A percentile compares a stretch with the other conserved stretches of the same genome.
Conservation (phyloP, 805 yeast genomes). For the Priceomyces medius region DNA sequence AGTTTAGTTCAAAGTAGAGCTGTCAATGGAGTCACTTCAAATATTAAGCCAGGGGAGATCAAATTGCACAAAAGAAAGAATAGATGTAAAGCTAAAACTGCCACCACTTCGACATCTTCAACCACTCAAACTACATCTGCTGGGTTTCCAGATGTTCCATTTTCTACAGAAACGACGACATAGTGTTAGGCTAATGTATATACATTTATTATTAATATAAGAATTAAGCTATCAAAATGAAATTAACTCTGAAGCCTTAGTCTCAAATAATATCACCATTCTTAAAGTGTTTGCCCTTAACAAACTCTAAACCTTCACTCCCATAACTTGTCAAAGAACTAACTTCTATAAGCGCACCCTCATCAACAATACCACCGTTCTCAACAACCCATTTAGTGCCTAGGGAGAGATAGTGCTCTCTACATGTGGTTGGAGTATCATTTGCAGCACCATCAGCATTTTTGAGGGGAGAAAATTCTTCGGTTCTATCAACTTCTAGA, state of each 20-base stretch:
- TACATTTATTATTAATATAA: background rate
- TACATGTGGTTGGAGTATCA: slow-evolving; percentile 85
- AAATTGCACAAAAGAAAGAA: slow-evolving; percentile 4
- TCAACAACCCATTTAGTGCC: slow-evolving; percentile 71
- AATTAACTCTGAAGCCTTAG: background rate
- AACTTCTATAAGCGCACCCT: slow-evolving; percentile 65
- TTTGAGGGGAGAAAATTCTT: slow-evolving; percentile 92
- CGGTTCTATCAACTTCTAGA: slow-evolving; percentile 80
- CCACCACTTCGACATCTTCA: background rate
- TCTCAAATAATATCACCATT: slow-evolving; percentile 30
- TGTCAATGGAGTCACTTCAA: background rate
- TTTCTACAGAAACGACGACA: slow-evolving; percentile 8
- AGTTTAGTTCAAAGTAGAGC: background rate
- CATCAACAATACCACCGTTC: slow-evolving; percentile 63
- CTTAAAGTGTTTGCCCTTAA: slow-evolving; percentile 44
- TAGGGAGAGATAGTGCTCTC: slow-evolving; percentile 58
- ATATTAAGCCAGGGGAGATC: background rate
- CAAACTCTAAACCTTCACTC: slow-evolving; percentile 67
- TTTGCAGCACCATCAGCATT: slow-evolving; percentile 80
- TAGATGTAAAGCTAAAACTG: background rate
- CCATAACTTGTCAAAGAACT: slow-evolving; percentile 70
- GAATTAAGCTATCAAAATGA: background rate
- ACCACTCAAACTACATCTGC: background rate
- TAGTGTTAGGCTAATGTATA: too few relatives aligned
- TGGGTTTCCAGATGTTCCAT: background rate